phyloP scores from a whole-genome alignment of 2,329 filamentous ascomycete species.

The Alternaria alternata region DNA sequence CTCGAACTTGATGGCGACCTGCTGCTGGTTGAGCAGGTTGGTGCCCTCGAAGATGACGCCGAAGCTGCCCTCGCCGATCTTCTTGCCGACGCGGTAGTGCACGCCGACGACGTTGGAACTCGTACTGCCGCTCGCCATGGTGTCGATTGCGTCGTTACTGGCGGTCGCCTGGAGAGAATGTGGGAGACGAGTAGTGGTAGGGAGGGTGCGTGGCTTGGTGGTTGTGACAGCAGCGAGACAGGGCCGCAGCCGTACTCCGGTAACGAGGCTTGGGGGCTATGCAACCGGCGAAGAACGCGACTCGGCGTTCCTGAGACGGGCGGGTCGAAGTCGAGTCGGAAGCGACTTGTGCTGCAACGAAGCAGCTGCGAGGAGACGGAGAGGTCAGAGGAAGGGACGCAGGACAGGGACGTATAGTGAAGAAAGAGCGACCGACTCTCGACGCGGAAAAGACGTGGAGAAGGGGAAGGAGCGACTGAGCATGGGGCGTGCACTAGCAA shows the following conservation, averaged over 20 bases:
- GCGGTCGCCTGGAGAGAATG: constrained; percentile 14
- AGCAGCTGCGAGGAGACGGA: constrained; percentile 28
- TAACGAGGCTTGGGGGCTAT: constrained; percentile 17
- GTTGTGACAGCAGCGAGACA: constrained; percentile 24
- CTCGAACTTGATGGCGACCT: constrained; percentile 99
- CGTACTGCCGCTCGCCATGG: constrained; percentile 86
- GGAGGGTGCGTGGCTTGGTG: constrained; percentile 9
- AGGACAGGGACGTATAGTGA: constrained; percentile 21
- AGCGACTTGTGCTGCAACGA: constrained; percentile 29
- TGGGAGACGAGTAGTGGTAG: constrained; percentile 14
- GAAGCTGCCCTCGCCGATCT: constrained; percentile 98
- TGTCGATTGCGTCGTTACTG: constrained; percentile 17
- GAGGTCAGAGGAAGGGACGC: constrained; percentile 34
- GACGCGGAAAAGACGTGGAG: constrained; percentile 35
- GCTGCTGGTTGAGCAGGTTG: constrained; percentile 98
- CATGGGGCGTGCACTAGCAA: constrained; percentile 20
- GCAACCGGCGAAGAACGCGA: constrained; percentile 27
- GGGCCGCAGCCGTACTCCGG: constrained; percentile 36
- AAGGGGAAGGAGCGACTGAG: constrained; percentile 30
- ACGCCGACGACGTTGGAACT: constrained; percentile 98
- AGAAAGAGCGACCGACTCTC: constrained; percentile 37
- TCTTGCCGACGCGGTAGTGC: constrained; percentile 98
- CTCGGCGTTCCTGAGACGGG: constrained; percentile 19
- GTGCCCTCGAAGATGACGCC: constrained; percentile 99
- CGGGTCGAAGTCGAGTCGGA: constrained; percentile 15